phyloP scores from a whole-genome alignment of 805 yeast genomes.

The Hyphopichia homilentoma region DNA sequence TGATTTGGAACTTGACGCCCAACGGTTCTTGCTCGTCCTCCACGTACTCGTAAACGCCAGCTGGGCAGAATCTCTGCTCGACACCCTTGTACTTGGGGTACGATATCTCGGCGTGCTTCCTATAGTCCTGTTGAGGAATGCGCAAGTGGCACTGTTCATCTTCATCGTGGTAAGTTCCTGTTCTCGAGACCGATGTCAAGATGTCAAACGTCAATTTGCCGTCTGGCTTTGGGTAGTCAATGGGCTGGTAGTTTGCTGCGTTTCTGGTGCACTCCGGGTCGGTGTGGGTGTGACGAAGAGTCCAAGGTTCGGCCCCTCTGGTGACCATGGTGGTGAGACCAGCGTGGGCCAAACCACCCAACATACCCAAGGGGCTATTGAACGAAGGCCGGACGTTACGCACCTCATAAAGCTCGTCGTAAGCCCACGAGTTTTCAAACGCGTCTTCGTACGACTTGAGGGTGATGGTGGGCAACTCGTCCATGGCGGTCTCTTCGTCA shows the following conservation, averaged over 20 bases:
- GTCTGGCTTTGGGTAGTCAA: conserved; percentile 94
- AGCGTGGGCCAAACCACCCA: conserved; percentile 80
- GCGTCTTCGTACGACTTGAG: conserved; percentile 59
- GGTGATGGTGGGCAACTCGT: conserved; percentile 34
- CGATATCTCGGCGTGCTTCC: conserved; percentile 61
- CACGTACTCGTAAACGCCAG: conserved; percentile 95
- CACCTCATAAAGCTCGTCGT: conserved; percentile 75
- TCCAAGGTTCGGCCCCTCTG: conserved; percentile 84
- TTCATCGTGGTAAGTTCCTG: conserved; percentile 95
- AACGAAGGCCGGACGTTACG: conserved; percentile 94
- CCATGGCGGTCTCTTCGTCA: conserved; percentile 41
- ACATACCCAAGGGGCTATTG: conserved; percentile 65
- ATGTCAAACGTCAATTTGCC: conserved; percentile 89
- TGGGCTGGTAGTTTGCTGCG: conserved; percentile 65
- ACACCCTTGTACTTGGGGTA: conserved; percentile 82
- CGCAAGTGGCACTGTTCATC: conserved; percentile 88
- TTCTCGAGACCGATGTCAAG: conserved; percentile 90
- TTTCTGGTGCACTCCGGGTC: conserved; percentile 71
- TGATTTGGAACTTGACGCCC: conserved; percentile 87
- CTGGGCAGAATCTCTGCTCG: conserved; percentile 94
- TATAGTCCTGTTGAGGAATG: conserved; percentile 53
- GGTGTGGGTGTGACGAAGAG: conserved; percentile 63
- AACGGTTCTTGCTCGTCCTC: conserved; percentile 54
- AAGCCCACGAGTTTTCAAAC: conserved; percentile 78
- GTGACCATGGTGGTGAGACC: conserved; percentile 80